Evolutionary conservation across 2,329 filamentous ascomycete genomes (phyloP), one percentile per base, ranked within the genome.

Genomic region (Aspergillus transmontanensis): DNA sequence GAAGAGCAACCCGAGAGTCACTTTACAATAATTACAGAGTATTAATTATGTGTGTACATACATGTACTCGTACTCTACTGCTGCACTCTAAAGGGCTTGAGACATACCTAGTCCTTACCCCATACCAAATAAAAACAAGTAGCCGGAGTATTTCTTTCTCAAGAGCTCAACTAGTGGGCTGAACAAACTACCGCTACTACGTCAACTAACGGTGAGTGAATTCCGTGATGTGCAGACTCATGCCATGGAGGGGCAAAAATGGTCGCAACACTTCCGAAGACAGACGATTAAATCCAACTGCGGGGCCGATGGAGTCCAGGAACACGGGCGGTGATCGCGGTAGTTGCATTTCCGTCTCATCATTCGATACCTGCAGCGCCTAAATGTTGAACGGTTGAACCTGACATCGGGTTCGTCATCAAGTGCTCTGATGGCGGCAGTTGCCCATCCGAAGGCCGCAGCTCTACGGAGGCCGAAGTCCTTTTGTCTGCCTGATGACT

Each of bases 401-500:
- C 43, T 32, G 39, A 34, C 43, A 30, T 48, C 60, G 53, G 57
- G 26, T 41, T 59, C 54, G 32, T 60, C 60, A 63, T 57, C 11
- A 30, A n/a, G 48, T 61, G 55, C 55, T 51, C 58, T 64, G 63
- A 64, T 64, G 63, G 60, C 62, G 56, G 62, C 54, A 64, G 28
- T 36, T 26, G 50, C 32, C 21, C 43, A 50, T 59, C 62, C 62
- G 62, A 58, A 60, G 46, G 34, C 58, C 55, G 58, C 58, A 41
- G 50, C 39, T n/a, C 26, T 41, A 26, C 53, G 26, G 30, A 21
- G 6, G 39, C 39, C 39, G 26, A 30, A 54, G 14, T 23, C 26
- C 46, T 19, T n/a, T 50, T 50, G 23, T 50, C 46, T 50, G 46
- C 46, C 46, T 50, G 46, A 14, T 48, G 12, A 26, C 45, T 28